Evolutionary conservation across 2,329 filamentous ascomycete genomes (phyloP), one percentile per base, ranked within the genome.

Genomic region (Fusarium ramigenum): DNA sequence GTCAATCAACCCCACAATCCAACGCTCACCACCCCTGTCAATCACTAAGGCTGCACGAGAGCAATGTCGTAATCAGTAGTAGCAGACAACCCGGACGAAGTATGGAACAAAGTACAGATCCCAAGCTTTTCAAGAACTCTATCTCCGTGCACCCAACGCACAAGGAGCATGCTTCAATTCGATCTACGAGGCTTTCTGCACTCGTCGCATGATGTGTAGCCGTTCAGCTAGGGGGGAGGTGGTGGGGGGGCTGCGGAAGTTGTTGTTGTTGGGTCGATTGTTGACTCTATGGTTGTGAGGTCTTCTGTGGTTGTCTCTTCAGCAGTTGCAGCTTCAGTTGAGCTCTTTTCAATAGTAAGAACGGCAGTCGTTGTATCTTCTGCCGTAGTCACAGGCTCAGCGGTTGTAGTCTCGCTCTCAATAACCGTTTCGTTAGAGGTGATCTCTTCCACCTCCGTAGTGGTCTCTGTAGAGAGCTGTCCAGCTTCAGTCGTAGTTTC

Each of bases 1-100:
- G 39, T 25, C 39, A 5, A 44, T 43, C 53, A 30, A n/a, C 52
- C 28, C 36, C 52, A 30, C 52, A 30, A 56, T 54, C 25, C 28
- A 43, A 43, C 52, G 37, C 11, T 42, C 37, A 19, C 10, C 9
- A 25, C n/a, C 47, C 47, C 30, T 36, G 32, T 36, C 32, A 11
- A 36, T 25, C 30, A 8, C 46, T 25, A 32, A 49, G 28, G 3
- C n/a, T 19, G 11, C 47, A 19, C 4, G 5, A 19, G n/a, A 6
- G 16, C 49, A 56, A 32, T 42, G 15, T 42, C 16, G 10, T 19
- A 23, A 30, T 2, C 8, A 23, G 14, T 7, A 19, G 16, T 6
- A 21, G 11, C 3, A 19, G 18, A 25, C 18, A 18, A 11, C 18
- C 9, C 23, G 5, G 15, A 19, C 16, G 32, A 52, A 36, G 16